Percentiles rank a stretch among this genome's conserved stretches.
These are phyloP conservation scores for Lasiodiplodia hormozganensis DNA, from an alignment of 2,329 filamentous ascomycete species.

Conservation along the genomic window DNA sequence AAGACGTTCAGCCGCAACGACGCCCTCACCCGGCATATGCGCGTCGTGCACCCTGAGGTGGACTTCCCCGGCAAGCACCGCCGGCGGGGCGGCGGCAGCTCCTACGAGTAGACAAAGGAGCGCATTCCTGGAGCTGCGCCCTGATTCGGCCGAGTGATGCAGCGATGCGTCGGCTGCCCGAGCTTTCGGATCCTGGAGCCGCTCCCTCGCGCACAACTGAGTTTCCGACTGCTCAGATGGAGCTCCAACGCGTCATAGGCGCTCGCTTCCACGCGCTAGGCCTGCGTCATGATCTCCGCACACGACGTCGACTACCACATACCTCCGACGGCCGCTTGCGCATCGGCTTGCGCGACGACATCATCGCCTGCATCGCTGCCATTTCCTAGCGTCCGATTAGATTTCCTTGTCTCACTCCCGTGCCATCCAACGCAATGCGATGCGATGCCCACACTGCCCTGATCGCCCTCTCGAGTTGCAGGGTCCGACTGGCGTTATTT, in stretches of 20 bases:
- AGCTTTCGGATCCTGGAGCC: conserved; percentile 22
- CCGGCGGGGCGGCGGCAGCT: conserved; percentile 45
- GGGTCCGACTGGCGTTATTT: conserved; percentile 6
- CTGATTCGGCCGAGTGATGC: conserved; percentile 21
- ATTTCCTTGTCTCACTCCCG: conserved; percentile 10
- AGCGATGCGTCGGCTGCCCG: conserved; percentile 23
- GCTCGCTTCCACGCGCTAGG: conserved; percentile 25
- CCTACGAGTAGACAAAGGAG: conserved; percentile 20
- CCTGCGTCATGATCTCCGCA: conserved; percentile 26
- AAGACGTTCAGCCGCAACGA: conserved; percentile 97
- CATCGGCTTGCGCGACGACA: conserved; percentile 7
- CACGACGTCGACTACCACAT: conserved; percentile 24
- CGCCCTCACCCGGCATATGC: conserved; percentile 91
- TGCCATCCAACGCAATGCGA: conserved; percentile 8
- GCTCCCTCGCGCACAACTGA: conserved; percentile 17
- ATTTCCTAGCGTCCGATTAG: conserved; percentile 16
- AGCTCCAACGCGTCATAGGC: conserved; percentile 24
- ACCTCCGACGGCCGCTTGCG: conserved; percentile 16
- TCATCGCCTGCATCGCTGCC: conserved; percentile 15
- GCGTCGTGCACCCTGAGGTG: conserved; percentile 89
- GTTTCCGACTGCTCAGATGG: conserved; percentile 1
- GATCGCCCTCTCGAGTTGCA: not conserved
- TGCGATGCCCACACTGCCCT: conserved; percentile 6
- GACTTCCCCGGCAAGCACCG: conserved; percentile 75
- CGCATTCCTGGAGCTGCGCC: not conserved